phyloP scores from a whole-genome alignment of 306 rosid species.

The Vigna trinervia region DNA sequence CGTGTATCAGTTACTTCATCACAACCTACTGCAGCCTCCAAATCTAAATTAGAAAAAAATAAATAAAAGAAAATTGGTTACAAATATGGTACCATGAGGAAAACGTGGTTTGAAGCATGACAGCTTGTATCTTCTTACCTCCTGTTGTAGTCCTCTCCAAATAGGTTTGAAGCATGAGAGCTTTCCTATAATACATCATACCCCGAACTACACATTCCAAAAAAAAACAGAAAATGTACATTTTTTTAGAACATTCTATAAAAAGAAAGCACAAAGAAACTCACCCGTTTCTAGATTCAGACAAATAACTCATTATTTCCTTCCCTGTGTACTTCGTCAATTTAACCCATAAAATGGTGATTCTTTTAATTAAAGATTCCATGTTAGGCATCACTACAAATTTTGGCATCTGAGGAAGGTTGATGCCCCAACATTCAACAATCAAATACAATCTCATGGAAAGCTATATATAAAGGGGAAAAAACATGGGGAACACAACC shows the following conservation, averaged over 20 bases:
- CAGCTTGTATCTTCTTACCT: slow-evolving; percentile 55
- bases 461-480: no score
- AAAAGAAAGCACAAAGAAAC: no score
- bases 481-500: no score
- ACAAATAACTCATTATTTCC: not conserved
- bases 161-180: slow-evolving; percentile 95
- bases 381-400: no score
- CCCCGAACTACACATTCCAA: slow-evolving; percentile 79
- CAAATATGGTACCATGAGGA: slow-evolving; percentile 17
- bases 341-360: not conserved
- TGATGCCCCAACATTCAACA: no score
- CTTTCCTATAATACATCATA: slow-evolving; percentile 98
- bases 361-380: not conserved
- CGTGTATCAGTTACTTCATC: slow-evolving; percentile 66
- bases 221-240: slow-evolving; percentile 34
- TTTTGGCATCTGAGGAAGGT: no score
- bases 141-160: slow-evolving; percentile 69
- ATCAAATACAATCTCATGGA: no score
- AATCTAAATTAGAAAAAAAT: slow-evolving; percentile 51
- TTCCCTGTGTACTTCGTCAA: no score
- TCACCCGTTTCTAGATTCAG: not conserved
- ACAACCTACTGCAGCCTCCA: slow-evolving; percentile 72
- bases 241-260: no score
- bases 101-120: not conserved
- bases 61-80: slow-evolving; percentile 26